Conservation (phyloP, 2,329 filamentous ascomycete species). For the Aureobasidium sp. region DNA sequence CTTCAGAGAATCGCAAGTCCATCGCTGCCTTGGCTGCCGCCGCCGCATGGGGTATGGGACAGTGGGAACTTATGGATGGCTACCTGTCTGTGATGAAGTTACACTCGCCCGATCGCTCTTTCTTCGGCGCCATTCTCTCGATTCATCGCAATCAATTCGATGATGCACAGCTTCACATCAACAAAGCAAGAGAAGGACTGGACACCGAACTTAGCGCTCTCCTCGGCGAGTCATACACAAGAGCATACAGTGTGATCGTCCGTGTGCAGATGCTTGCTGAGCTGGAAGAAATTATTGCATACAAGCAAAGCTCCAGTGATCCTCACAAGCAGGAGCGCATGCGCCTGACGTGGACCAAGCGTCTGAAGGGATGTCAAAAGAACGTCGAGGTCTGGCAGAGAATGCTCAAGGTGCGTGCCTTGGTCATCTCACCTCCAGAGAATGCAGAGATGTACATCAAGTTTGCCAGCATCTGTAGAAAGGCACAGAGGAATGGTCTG, state of each 20-base stretch:
- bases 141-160: conserved; percentile 94
- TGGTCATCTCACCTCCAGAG: conserved; percentile 86
- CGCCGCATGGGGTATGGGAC: conserved; percentile 90
- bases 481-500: conserved; percentile 87
- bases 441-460: conserved; percentile 99
- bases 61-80: conserved; percentile 98
- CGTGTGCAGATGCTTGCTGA: conserved; percentile 98
- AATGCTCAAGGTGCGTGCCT: conserved; percentile 87
- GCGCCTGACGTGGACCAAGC: conserved; percentile 90
- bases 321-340: conserved; percentile 83
- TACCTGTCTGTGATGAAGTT: conserved; percentile 95
- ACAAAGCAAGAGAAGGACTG: conserved; percentile 84
- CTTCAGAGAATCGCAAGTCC: conserved; percentile 75
- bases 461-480: conserved; percentile 95
- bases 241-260: conserved; percentile 96
- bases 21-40: conserved; percentile 93
- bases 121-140: conserved; percentile 93
- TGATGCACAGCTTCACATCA: conserved; percentile 80
- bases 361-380: conserved; percentile 87
- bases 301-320: conserved; percentile 80
- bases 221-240: conserved; percentile 96
- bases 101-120: conserved; percentile 86
- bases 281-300: conserved; percentile 93
- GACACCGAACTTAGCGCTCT: conserved; percentile 94
- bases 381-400: conserved; percentile 98